Evolutionary conservation across 306 rosid genomes (phyloP).

Genomic region (Castanea sativa): DNA sequence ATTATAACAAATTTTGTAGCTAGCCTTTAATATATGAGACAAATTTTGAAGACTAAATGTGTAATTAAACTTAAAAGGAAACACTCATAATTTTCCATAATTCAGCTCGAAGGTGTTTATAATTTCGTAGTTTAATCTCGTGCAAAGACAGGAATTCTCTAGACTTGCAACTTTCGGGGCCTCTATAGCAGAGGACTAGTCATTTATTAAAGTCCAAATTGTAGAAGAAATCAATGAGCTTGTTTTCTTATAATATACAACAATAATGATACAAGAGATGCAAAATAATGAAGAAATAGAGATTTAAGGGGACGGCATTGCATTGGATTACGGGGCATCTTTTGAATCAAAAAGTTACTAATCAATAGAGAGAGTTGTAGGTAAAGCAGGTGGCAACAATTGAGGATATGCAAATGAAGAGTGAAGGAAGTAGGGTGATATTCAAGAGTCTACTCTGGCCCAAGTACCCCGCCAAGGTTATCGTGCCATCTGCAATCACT

Average conservation of each 20-base stretch:
- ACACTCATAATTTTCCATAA: no score
- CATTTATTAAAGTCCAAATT: constrained; percentile 6
- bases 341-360: not conserved
- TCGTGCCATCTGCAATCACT: constrained; percentile 88
- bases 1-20: no score
- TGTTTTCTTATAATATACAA: constrained; percentile 14
- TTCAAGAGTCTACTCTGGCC: constrained; percentile 79
- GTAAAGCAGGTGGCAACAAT: constrained; percentile 83
- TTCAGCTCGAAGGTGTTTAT: no score
- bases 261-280: not conserved
- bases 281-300: not conserved
- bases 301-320: not conserved
- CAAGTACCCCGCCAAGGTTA: constrained; percentile 77
- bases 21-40: no score
- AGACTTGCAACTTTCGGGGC: no score
- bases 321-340: not conserved
- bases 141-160: not conserved
- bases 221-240: constrained; percentile 12
- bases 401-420: constrained; percentile 69
- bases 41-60: no score
- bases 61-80: no score
- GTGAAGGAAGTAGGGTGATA: constrained; percentile 79
- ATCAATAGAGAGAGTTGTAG: constrained; percentile 84
- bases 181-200: not conserved
- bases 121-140: no score